Evolutionary conservation across 2,329 filamentous ascomycete species (phyloP), one percentile per base, ranked within the genome.

Genomic region (Pyrenophora teres): DNA sequence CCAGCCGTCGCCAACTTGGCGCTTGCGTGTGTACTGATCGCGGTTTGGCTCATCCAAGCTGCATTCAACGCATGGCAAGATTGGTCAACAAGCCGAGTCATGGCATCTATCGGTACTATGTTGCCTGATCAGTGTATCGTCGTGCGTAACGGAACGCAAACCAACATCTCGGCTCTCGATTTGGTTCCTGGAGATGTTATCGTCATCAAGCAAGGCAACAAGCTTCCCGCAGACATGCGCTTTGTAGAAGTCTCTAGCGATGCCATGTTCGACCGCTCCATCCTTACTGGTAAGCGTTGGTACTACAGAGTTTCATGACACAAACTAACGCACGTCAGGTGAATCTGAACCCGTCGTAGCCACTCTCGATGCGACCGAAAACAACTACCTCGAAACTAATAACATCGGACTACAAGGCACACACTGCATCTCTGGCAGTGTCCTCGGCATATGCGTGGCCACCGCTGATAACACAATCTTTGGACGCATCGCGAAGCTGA

Each of bases 341-440:
- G 86, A 89, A 77, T 87, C 87, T 2, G 75, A 83, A 7, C 86
- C 87, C 2, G 73, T 90, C 5, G 74, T 81, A 3, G 88, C 82
- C 2, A 82, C 83, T 0, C 79, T 88, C 12, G 80, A 89, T n/a
- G 83, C 80, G 13, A 72, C 68, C 30, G 87, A 91, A 63, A 77
- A 81, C 33, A 91, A 91, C 69, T 90, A 89, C 64, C 83, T 92
- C 25, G 89, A 92, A 67, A 92, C 88, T 3, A 83, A 83, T 45
- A 88, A 85, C 62, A 89, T 92, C 46, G 88, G 88, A 18, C 79
- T 92, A 8, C 88, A 91, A 67, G 88, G 89, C n/a, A 91, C 89
- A 0, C 87, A 92, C 64, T 91, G 88, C 60, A 84, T 88, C 3
- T 85, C 85, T 6, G 89, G 89, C 3, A 85, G 78, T 18, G 86